These are phyloP conservation scores for Mortierella sp. DNA, from an alignment of 371 early-diverging fungal genomes.

Conservation along the genomic window DNA sequence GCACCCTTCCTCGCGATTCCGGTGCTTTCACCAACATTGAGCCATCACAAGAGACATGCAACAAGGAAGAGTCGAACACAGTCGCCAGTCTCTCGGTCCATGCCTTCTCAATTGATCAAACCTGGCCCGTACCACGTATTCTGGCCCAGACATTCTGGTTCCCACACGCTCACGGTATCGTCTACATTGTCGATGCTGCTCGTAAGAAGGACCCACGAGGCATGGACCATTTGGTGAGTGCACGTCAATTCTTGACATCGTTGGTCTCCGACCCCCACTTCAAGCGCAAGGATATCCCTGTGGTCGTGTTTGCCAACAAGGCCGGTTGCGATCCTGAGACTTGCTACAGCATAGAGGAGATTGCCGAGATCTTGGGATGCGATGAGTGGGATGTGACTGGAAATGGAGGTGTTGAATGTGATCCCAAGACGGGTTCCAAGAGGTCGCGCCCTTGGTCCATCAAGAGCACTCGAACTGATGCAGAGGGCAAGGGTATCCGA, in stretches of 20 bases:
- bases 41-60: background rate
- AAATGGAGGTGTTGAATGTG: background rate
- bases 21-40: background rate
- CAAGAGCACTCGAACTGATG: constrained; percentile 50
- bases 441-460: constrained; percentile 46
- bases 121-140: constrained; percentile 51
- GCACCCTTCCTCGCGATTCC: too few species aligned
- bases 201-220: constrained; percentile 53
- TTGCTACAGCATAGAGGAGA: constrained; percentile 49
- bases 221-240: constrained; percentile 43
- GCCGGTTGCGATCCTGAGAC: constrained; percentile 46
- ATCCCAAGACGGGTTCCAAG: background rate
- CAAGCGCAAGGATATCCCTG: constrained; percentile 37
- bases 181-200: constrained; percentile 51
- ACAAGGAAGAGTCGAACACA: background rate
- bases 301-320: constrained; percentile 53
- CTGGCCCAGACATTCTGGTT: constrained; percentile 53
- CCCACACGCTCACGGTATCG: constrained; percentile 48
- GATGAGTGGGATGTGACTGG: constrained; percentile 37
- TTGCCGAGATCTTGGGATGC: constrained; percentile 52
- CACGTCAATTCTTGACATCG: constrained; percentile 41
- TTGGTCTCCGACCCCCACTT: constrained; percentile 37
- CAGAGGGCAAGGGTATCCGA: constrained; percentile 37
- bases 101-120: constrained; percentile 50
- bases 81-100: constrained; percentile 40